Evolutionary conservation across 148 eudicot genomes (phyloP).

Genomic region (Euryodendron excelsum): DNA sequence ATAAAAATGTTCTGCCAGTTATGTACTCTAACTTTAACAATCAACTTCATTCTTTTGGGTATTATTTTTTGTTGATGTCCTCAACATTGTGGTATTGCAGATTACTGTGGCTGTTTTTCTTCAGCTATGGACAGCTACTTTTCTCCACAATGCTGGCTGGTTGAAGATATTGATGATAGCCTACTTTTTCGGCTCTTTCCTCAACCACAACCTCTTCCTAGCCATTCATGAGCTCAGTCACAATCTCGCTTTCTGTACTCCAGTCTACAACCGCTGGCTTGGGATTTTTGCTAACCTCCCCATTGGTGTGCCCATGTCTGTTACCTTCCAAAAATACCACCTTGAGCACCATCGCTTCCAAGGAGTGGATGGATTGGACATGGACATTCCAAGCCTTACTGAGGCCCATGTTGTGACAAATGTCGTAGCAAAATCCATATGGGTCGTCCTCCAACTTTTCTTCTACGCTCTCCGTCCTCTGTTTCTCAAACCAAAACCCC

Average conservation of each 20-base stretch:
- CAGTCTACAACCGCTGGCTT: conserved; percentile 82
- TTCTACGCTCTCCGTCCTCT: conserved; percentile 87
- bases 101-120: conserved; percentile 61
- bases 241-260: conserved; percentile 91
- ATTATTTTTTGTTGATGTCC: background rate
- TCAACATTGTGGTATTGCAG: conserved; percentile 38
- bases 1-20: background rate
- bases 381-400: conserved; percentile 78
- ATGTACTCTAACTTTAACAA: background rate
- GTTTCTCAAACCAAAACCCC: conserved; percentile 91
- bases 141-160: conserved; percentile 50
- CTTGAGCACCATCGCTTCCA: conserved; percentile 92
- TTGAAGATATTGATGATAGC: conserved; percentile 55
- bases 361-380: conserved; percentile 88
- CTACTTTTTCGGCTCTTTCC: conserved; percentile 86
- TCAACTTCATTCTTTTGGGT: background rate
- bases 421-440: conserved; percentile 61
- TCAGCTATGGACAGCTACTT: conserved; percentile 86
- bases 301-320: conserved; percentile 90
- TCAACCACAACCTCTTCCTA: conserved; percentile 95
- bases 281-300: conserved; percentile 96
- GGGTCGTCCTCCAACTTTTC: conserved; percentile 86
- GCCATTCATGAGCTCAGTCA: conserved; percentile 96
- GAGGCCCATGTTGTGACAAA: conserved; percentile 73
- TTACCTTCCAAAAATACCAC: conserved; percentile 96